Percentiles rank a stretch among this genome's conserved stretches.
phyloP scores from a whole-genome alignment of 257 asterid genomes.

The Osmanthus fragrans region DNA sequence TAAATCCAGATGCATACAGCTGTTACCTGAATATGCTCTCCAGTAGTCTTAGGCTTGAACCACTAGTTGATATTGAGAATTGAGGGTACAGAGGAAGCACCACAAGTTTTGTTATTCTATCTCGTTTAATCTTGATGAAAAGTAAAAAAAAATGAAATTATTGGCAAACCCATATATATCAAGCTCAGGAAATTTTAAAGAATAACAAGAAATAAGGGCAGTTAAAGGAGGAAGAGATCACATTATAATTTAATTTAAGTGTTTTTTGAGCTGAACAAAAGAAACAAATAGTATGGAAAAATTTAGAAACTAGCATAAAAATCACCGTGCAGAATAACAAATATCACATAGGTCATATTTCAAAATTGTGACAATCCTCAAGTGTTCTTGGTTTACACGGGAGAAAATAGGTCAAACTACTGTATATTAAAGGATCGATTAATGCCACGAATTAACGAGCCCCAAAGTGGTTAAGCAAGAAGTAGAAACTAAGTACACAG shows the following conservation, averaged over 20 bases:
- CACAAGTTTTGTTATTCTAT: constrained; percentile 84
- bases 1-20: constrained; percentile 27
- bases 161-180: neutral
- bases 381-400: neutral
- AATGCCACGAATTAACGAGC: neutral
- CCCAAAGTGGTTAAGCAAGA: neutral
- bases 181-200: neutral
- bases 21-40: constrained; percentile 86
- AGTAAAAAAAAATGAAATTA: neutral
- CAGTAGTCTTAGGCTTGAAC: constrained; percentile 94
- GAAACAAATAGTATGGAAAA: neutral
- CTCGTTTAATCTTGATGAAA: constrained; percentile 69
- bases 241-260: neutral
- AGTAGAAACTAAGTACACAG: neutral
- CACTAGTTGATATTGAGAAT: constrained; percentile 97
- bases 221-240: neutral
- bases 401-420: neutral
- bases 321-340: neutral
- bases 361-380: neutral
- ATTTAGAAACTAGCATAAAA: neutral
- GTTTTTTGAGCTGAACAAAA: neutral
- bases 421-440: neutral
- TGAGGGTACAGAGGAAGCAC: constrained; percentile 99
- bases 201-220: neutral
- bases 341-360: neutral